These are phyloP conservation scores for Malania oleifera DNA, from an alignment of 164 flowering plant genomes.

Conservation along the genomic window DNA sequence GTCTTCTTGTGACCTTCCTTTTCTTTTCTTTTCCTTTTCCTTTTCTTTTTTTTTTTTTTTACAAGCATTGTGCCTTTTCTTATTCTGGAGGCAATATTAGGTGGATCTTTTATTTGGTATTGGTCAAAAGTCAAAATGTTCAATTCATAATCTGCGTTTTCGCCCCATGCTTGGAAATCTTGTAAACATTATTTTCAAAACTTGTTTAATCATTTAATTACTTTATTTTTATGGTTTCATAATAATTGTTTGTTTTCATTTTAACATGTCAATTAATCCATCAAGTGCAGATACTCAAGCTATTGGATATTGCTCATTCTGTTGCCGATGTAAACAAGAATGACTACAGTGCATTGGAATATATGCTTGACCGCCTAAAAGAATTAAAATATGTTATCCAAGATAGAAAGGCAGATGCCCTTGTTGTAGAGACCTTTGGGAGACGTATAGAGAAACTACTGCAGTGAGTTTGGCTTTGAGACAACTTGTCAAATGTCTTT, in stretches of 20 bases:
- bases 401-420: constrained; percentile 88
- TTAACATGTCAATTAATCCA: neutral
- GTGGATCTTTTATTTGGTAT: too few relatives aligned
- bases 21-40: too few relatives aligned
- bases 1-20: too few relatives aligned
- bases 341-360: constrained; percentile 66
- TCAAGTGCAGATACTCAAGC: constrained; percentile 65
- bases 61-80: too few relatives aligned
- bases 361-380: constrained; percentile 62
- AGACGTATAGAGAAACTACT: constrained; percentile 86
- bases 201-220: neutral
- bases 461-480: constrained; percentile 53
- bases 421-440: constrained; percentile 93
- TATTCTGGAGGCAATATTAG: too few relatives aligned
- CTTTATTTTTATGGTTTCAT: neutral
- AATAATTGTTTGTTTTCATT: neutral
- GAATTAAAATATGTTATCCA: constrained; percentile 79
- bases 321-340: constrained; percentile 55
- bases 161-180: too few relatives aligned
- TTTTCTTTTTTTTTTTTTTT: too few relatives aligned
- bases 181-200: neutral
- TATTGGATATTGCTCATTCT: constrained; percentile 67
- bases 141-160: too few relatives aligned
- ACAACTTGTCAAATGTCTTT: neutral
- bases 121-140: too few relatives aligned